These are phyloP conservation scores for Acrasis kona DNA, from an alignment of 78 protist genomes.

Conservation along the genomic window DNA sequence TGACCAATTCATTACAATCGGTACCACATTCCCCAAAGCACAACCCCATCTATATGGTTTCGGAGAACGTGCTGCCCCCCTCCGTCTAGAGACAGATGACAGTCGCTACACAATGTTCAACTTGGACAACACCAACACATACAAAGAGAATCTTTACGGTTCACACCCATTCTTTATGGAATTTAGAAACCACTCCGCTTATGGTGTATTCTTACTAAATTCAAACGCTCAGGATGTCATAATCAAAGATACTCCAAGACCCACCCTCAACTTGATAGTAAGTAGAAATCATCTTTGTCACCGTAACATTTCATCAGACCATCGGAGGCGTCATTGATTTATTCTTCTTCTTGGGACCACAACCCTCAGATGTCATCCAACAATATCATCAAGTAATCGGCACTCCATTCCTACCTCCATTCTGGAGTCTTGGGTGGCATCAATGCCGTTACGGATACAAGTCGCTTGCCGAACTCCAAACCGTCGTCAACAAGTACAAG, in stretches of 20 bases:
- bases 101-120: neutral
- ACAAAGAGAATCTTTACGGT: neutral
- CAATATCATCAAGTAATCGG: constrained; percentile 1
- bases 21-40: neutral
- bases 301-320: neutral
- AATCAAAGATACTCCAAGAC: no score
- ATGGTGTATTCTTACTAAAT: neutral
- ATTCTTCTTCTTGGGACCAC: neutral
- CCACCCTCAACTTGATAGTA: no score
- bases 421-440: neutral
- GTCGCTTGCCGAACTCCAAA: constrained; percentile 30
- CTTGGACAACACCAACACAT: neutral
- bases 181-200: neutral
- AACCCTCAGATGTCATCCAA: neutral
- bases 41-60: neutral
- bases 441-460: constrained; percentile 86
- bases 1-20: neutral
- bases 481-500: constrained; percentile 68
- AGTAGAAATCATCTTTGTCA: neutral
- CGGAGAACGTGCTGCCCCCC: neutral
- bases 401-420: neutral
- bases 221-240: neutral
- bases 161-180: neutral
- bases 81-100: neutral
- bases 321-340: neutral